Conservation (phyloP, 176 grass and related monocot species). For the Oryza meyeriana region DNA sequence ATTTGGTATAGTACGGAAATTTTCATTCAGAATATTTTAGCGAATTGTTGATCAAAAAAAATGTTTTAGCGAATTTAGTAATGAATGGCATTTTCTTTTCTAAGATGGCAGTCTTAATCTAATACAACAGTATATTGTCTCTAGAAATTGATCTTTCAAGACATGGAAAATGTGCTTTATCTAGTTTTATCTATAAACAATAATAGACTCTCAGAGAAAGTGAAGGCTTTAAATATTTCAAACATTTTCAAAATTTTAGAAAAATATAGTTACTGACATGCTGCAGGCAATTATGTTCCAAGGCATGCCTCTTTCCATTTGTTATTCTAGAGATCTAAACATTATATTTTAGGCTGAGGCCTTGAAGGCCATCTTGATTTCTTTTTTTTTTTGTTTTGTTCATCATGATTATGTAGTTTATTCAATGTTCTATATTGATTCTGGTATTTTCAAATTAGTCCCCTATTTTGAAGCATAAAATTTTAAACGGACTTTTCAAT, state of each 20-base stretch:
- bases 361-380: not conserved
- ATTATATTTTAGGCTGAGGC: not conserved
- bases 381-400: not conserved
- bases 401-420: not conserved
- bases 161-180: not conserved
- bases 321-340: not conserved
- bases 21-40: not conserved
- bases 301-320: not conserved
- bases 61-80: not conserved
- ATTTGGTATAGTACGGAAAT: not conserved
- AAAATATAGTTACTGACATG: too few species aligned
- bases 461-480: not conserved
- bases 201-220: not conserved
- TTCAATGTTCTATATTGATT: not conserved
- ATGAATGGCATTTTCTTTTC: not conserved
- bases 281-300: not conserved
- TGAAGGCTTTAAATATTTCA: too few species aligned
- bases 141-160: not conserved
- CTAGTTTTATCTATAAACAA: not conserved
- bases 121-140: not conserved
- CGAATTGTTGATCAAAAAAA: too few species aligned
- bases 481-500: not conserved
- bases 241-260: too few species aligned
- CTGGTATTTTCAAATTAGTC: not conserved
- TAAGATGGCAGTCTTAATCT: slow-evolving; percentile 1